Conservation (phyloP, 306 rosid species). For the Quercus parvula region DNA sequence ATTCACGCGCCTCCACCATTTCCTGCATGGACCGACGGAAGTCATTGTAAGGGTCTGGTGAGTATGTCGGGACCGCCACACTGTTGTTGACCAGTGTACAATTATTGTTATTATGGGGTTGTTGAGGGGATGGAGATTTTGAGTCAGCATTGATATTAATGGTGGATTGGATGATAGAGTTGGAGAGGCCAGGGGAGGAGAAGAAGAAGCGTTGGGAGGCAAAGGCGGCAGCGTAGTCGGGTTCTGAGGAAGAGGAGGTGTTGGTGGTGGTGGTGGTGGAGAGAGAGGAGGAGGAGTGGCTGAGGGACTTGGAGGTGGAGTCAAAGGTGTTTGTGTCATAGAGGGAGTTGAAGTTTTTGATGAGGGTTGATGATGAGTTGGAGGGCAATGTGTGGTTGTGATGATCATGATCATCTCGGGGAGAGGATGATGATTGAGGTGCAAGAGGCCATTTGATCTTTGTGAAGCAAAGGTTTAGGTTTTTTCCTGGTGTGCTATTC, state of each 20-base stretch:
- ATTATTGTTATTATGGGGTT: constrained; percentile 2
- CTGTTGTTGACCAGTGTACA: constrained; percentile 39
- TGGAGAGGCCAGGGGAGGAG: constrained; percentile 85
- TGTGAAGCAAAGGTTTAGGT: constrained; percentile 61
- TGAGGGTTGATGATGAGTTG: constrained; percentile 27
- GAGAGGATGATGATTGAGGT: constrained; percentile 32
- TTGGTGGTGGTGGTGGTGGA: constrained; percentile 13
- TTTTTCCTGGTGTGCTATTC: constrained; percentile 33
- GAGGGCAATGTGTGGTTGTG: constrained; percentile 23
- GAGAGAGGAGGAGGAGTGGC: constrained; percentile 25
- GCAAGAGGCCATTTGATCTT: constrained; percentile 43
- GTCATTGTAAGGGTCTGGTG: constrained; percentile 85
- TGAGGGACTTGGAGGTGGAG: constrained; percentile 30
- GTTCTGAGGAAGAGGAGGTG: too few relatives aligned
- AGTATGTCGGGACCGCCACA: constrained; percentile 66
- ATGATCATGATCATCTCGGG: constrained; percentile 12
- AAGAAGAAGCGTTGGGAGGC: constrained; percentile 93
- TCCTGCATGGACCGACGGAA: constrained; percentile 90
- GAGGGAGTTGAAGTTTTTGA: constrained; percentile 84
- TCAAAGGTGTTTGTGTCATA: constrained; percentile 45
- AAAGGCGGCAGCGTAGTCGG: constrained; percentile 60
- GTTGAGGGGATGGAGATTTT: constrained; percentile 1
- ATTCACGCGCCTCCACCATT: constrained; percentile 82
- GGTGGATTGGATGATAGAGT: constrained; percentile 65
- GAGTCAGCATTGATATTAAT: background rate